Conservation (phyloP, 179 eudicot species). For the Carnegiea gigantea region DNA sequence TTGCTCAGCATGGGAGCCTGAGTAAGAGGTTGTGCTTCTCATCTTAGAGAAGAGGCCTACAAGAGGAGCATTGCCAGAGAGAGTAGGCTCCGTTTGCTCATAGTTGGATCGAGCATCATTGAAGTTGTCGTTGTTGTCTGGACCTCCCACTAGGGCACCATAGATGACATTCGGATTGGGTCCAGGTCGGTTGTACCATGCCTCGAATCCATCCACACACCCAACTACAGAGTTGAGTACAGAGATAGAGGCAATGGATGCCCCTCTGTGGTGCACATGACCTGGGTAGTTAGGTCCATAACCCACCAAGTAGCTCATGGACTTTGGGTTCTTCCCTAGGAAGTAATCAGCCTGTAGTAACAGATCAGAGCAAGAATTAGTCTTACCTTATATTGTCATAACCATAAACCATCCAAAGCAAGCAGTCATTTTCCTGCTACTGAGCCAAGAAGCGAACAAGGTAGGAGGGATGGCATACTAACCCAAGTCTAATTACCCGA, state of each 20-base stretch:
- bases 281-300: constrained; percentile 63
- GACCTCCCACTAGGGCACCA: constrained; percentile 93
- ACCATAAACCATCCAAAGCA: too few species aligned
- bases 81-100: constrained; percentile 84
- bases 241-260: constrained; percentile 63
- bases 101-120: constrained; percentile 63
- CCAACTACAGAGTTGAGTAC: constrained; percentile 43
- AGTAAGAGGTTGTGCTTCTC: constrained; percentile 21
- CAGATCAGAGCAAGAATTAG: not conserved
- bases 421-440: too few species aligned
- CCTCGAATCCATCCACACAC: constrained; percentile 75
- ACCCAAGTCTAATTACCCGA: too few species aligned
- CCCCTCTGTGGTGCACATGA: constrained; percentile 87
- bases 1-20: not conserved
- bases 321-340: constrained; percentile 81
- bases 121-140: constrained; percentile 51
- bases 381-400: not conserved
- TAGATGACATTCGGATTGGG: constrained; percentile 68
- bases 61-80: constrained; percentile 78
- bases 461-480: too few species aligned
- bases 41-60: constrained; percentile 81
- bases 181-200: constrained; percentile 58
- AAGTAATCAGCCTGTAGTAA: constrained; percentile 51
- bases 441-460: too few species aligned
- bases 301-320: constrained; percentile 83